phyloP scores from a whole-genome alignment of 495 filamentous ascomycete species.

The Arthonia radiata region DNA sequence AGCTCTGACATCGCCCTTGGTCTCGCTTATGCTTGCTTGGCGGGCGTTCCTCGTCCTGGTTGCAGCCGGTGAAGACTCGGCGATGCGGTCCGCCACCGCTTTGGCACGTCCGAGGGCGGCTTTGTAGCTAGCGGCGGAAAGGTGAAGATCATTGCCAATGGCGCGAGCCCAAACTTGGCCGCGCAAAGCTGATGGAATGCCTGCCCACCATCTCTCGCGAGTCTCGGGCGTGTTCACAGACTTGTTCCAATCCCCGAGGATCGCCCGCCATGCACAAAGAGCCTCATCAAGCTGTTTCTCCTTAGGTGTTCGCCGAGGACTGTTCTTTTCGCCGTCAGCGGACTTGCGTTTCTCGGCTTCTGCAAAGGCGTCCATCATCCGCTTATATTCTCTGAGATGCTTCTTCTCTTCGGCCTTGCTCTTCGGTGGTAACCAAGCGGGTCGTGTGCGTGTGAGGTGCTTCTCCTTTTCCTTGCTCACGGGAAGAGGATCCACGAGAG shows the following conservation, averaged over 20 bases:
- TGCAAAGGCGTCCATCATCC: constrained; percentile 64
- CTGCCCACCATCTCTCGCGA: constrained; percentile 84
- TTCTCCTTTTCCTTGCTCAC: constrained; percentile 93
- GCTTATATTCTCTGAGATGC: constrained; percentile 76
- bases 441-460: constrained; percentile 68
- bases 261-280: too few species aligned
- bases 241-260: constrained; percentile 64
- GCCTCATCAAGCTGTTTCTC: too few species aligned
- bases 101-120: constrained; percentile 55
- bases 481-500: constrained; percentile 90
- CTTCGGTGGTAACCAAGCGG: constrained; percentile 90
- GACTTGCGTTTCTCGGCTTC: constrained; percentile 35
- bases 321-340: constrained; percentile 43
- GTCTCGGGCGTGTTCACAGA: constrained; percentile 51
- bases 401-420: constrained; percentile 76
- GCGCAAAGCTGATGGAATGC: constrained; percentile 52
- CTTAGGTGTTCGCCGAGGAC: too few species aligned
- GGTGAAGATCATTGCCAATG: constrained; percentile 68
- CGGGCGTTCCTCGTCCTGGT: constrained; percentile 14
- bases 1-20: constrained; percentile 13
- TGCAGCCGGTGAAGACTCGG: constrained; percentile 15
- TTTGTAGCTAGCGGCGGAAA: constrained; percentile 50
- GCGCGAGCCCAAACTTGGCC: constrained; percentile 71
- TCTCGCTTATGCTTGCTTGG: constrained; percentile 14
- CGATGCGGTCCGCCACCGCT: constrained; percentile 30